Evolutionary conservation across 306 rosid genomes (phyloP).

Genomic region (Castanea sativa): DNA sequence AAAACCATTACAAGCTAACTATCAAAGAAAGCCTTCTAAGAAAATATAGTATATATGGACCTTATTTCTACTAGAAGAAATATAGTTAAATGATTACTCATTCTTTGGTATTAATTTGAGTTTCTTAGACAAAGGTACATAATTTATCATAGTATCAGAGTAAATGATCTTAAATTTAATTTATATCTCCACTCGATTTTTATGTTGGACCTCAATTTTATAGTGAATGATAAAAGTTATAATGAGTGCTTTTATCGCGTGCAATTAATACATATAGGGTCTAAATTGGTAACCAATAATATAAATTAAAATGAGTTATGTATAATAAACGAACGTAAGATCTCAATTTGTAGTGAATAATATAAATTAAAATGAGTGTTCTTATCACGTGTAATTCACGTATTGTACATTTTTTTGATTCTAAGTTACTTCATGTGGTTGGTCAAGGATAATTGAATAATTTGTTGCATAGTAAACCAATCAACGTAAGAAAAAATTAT

Average conservation of each 20-base stretch:
- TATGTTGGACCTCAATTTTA: no score
- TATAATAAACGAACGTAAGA: not conserved
- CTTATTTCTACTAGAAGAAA: no score
- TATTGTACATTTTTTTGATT: not conserved
- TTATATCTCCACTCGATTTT: no score
- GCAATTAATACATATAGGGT: not conserved
- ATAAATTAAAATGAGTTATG: not conserved
- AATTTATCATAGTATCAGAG: no score
- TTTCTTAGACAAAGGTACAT: no score
- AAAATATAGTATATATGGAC: no score
- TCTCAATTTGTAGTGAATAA: not conserved
- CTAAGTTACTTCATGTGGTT: constrained; percentile 5
- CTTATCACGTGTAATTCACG: not conserved
- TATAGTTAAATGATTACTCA: no score
- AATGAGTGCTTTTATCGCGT: not conserved
- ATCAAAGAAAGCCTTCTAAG: no score
- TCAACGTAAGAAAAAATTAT: not conserved
- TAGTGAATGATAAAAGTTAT: not conserved
- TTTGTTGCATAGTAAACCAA: not conserved
- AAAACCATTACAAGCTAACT: no score
- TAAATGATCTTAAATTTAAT: no score
- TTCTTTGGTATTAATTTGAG: no score
- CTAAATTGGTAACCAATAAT: not conserved
- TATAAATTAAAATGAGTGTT: not conserved
- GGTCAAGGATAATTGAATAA: not conserved